Percentiles rank a stretch among this genome's conserved stretches.
Evolutionary conservation across 345 rosid genomes (phyloP).

Genomic region (Lepidium africanum): DNA sequence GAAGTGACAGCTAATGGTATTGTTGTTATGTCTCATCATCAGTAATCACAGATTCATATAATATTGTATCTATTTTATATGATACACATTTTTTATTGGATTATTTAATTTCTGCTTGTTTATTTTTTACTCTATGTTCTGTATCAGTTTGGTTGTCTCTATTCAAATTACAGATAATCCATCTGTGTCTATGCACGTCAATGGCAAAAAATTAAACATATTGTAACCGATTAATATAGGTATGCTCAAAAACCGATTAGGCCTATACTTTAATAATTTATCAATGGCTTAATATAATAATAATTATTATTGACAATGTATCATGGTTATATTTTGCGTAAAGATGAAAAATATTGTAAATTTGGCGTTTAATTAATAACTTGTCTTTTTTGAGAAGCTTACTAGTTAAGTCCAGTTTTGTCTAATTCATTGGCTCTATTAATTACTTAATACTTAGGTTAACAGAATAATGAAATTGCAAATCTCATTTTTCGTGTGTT

Average conservation of each 20-base stretch:
- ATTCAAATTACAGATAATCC: constrained; percentile 19
- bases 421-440: no score
- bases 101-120: neutral
- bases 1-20: constrained; percentile 32
- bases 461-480: no score
- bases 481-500: neutral
- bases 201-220: neutral
- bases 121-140: constrained; percentile 5
- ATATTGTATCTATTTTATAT: neutral
- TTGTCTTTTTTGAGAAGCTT: no score
- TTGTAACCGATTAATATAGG: neutral
- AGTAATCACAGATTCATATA: constrained; percentile 21
- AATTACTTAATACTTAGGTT: no score
- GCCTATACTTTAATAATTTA: no score
- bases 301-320: neutral
- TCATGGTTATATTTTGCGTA: neutral
- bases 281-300: no score
- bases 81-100: constrained; percentile 8
- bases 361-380: neutral
- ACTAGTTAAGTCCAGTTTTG: no score
- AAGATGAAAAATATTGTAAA: neutral
- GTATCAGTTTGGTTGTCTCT: constrained; percentile 23
- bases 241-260: constrained; percentile 30
- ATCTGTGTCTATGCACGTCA: constrained; percentile 24
- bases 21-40: constrained; percentile 34